phyloP scores from a whole-genome alignment of 805 yeast genomes.

The Pichia exigua region DNA sequence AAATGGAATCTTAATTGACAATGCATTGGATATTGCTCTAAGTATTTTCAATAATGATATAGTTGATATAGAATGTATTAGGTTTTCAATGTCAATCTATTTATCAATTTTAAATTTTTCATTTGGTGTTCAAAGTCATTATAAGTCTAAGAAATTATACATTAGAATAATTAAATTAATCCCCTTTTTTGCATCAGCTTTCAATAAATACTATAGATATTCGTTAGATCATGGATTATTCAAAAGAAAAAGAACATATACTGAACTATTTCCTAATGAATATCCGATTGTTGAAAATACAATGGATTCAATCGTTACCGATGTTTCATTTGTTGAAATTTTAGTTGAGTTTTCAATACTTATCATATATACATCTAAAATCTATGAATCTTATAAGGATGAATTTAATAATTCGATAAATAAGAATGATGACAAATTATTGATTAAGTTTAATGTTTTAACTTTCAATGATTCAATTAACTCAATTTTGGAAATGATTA shows the following conservation, averaged over 20 bases:
- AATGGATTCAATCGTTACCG: conserved; percentile 67
- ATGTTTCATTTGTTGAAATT: conserved; percentile 61
- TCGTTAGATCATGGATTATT: conserved; percentile 36
- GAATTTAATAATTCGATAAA: conserved; percentile 2
- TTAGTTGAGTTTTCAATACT: conserved; percentile 61
- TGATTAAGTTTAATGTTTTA: conserved; percentile 6
- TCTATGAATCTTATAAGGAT: conserved; percentile 5
- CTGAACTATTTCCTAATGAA: conserved; percentile 57
- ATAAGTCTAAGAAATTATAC: conserved; percentile 30
- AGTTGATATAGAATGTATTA: conserved; percentile 47
- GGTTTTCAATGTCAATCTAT: conserved; percentile 57
- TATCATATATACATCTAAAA: conserved; percentile 45
- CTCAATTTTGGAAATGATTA: conserved; percentile 38
- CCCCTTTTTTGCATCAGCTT: conserved; percentile 45
- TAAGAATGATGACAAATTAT: not conserved
- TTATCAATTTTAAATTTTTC: conserved; percentile 36
- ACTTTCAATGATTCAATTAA: conserved; percentile 1
- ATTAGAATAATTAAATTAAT: conserved; percentile 44
- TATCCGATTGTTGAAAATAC: conserved; percentile 60
- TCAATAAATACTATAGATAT: conserved; percentile 45
- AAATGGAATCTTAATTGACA: conserved; percentile 32
- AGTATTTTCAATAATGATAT: conserved; percentile 44
- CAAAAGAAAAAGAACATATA: conserved; percentile 55
- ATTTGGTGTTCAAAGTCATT: conserved; percentile 17
- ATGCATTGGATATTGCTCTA: conserved; percentile 48